Evolutionary conservation across 345 rosid genomes (phyloP), one percentile per base, ranked within the genome.

Genomic region (Turnera subulata): DNA sequence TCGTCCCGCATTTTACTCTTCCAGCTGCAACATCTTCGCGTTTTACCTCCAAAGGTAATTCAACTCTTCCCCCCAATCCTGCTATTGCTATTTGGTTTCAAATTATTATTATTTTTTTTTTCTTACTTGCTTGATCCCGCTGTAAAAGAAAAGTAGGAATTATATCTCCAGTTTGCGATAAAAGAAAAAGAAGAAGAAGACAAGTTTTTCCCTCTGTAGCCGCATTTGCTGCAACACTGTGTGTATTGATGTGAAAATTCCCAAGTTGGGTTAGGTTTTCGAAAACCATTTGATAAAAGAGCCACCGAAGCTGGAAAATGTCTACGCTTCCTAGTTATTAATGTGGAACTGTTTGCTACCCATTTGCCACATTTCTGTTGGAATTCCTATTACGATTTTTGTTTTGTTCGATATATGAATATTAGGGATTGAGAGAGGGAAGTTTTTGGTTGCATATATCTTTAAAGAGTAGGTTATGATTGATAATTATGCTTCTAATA

Each of bases 401-500:
- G 23, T 6, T 1, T n/a, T 17, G 14, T 29, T 51, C 29, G 16
- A 6, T 17, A 40, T 51, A 8, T 29, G 15, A 12, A 12, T 15
- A 23, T 29, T 29, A n/a, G n/a, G n/a, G n/a, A n/a, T n/a, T n/a
- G n/a, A n/a, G n/a, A n/a, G n/a, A n/a, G n/a, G n/a, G n/a, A n/a
- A n/a, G n/a, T n/a, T n/a, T n/a, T n/a, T n/a, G n/a, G n/a, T n/a
- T n/a, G n/a, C n/a, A n/a, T 29, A 29, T 29, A 4, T 29, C 10
- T n/a, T 18, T 24, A 11, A 14, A n/a, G 10, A 14, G 12, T n/a
- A n/a, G 44, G 24, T 33, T 25, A 8, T 61, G 20, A 52, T 51
- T 59, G 61, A 65, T 65, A 58, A 37, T 55, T 50, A 37, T 63
- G 44, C 44, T 56, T 67, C 52, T 74, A 66, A 65, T 80, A n/a